Evolutionary conservation across 2,329 filamentous ascomycete species (phyloP), one percentile per base, ranked within the genome.

Genomic region (Xenosphaeropsis pyriputrescens): DNA sequence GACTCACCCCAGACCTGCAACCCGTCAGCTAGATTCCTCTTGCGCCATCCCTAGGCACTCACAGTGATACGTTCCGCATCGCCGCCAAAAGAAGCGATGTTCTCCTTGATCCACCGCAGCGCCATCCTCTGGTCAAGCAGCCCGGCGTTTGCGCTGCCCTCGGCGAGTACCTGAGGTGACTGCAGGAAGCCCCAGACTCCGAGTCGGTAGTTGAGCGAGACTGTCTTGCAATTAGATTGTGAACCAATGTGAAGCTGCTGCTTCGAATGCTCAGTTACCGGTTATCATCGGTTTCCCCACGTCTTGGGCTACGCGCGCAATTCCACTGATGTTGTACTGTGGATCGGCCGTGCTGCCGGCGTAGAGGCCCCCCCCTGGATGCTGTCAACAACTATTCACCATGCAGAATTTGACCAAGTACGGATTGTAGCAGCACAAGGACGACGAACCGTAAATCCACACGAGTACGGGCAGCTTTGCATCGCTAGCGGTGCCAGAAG

Each of bases 161-260:
- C 65, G 18, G 62, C 64, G 13, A 64, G 59, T 11, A 72, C 60
- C 40, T 69, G 46, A 6, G 57, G 57, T 2, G 70, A 73, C 14
- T 70, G 65, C 33, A 82, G 55, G 55, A 86, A 85, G 0, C 81
- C 81, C 49, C 83, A 59, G 2, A 70, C 67, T 4, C 73, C 72
- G 30, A 81, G 65, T 4, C 78, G 65, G 52, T 80, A 72, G 54
- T 69, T 70, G 49, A 74, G 66, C 50, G 64, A 69, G 32, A 77
- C 39, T 58, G 48, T n/a, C n/a, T 56, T 52, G 3, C 64, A 54
- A 56, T 67, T 74, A 13, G 30, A 16, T n/a, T n/a, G n/a, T n/a
- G n/a, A n/a, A n/a, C n/a, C n/a, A n/a, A n/a, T n/a, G 37, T 32
- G 12, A 9, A 22, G 17, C 6, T 38, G 18, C 16, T 35, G 67